Evolutionary conservation across 140 eudicot species (phyloP), one percentile per base, ranked within the genome.

Genomic region (Erigeron philadelphicus): DNA sequence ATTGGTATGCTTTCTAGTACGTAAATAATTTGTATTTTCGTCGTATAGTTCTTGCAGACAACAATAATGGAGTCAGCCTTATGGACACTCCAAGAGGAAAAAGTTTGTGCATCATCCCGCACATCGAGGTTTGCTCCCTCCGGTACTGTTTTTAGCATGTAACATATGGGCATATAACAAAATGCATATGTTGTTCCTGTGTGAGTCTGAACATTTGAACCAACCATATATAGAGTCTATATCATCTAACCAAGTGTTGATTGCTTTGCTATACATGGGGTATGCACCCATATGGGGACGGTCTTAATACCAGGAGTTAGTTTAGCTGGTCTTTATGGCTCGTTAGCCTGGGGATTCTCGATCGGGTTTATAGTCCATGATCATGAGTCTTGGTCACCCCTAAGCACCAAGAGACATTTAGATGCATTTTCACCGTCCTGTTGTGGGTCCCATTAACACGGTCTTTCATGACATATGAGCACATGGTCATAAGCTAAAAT

Each of bases 11-110:
- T 75, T 75, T 75, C 15, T 35, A 35, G 73, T 46, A 75, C 68
- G 17, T 45, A 35, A 44, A 66, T 56, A 45, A 66, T 67, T 31
- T 57, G 54, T 46, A 13, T 75, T 46, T 31, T 11, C 44, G 44
- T 57, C 42, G 11, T 7, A 43, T 35, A 31, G 41, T 53, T 55
- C 11, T 55, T 66, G 72, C 13, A 56, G 66, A 25, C 47, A 49
- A 9, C 58, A 57, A 56, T 75, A 75, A 60, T 68, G 80, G 80
- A 68, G 74, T 64, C 74, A 68, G 58, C 66, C 78, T 64, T 73
- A 53, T 73, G 78, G 78, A 54, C 78, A 73, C 72, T 2, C 66
- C 40, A 44, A 53, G 59, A 48, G 74, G 55, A 75, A 46, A 62
- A 67, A 61, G 53, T 75, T 48, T 40, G 64, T 18, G 54, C 55